These are phyloP conservation scores for Pseudocercospora musae DNA, from an alignment of 2,329 filamentous ascomycete species.

Conservation along the genomic window DNA sequence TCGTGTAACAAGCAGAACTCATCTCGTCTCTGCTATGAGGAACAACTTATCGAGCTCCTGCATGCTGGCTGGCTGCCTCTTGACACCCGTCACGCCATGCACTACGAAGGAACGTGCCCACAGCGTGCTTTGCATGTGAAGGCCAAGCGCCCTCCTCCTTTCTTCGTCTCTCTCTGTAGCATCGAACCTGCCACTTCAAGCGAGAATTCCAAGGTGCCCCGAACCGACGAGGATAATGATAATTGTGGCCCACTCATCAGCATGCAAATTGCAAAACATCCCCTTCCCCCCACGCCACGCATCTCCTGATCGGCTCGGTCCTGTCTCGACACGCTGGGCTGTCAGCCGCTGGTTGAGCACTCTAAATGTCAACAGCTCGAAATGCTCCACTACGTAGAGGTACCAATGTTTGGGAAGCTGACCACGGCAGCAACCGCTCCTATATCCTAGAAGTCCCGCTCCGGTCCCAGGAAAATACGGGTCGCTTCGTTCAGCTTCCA, in stretches of 20 bases:
- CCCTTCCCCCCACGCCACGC: neutral
- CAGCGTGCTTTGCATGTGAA: constrained; percentile 1
- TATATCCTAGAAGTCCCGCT: neutral
- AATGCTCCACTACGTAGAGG: neutral
- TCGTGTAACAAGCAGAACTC: neutral
- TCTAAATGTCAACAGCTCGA: constrained; percentile 3
- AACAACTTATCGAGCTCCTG: neutral
- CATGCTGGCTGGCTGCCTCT: neutral
- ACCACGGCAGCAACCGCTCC: neutral
- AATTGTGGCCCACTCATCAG: neutral
- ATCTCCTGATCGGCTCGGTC: neutral
- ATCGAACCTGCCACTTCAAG: neutral
- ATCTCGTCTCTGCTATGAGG: neutral
- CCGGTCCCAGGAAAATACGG: neutral
- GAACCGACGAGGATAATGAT: neutral
- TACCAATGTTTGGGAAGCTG: neutral
- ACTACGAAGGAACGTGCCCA: neutral
- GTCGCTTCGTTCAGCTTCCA: neutral
- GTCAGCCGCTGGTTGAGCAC: constrained; percentile 1
- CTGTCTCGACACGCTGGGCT: neutral
- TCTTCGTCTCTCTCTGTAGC: neutral
- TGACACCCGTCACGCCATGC: neutral
- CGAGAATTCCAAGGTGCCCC: neutral
- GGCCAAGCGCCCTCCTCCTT: neutral
- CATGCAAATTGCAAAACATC: neutral